Evolutionary conservation across 2,329 filamentous ascomycete genomes (phyloP).

Genomic region (Hymenoscyphus salicellus): DNA sequence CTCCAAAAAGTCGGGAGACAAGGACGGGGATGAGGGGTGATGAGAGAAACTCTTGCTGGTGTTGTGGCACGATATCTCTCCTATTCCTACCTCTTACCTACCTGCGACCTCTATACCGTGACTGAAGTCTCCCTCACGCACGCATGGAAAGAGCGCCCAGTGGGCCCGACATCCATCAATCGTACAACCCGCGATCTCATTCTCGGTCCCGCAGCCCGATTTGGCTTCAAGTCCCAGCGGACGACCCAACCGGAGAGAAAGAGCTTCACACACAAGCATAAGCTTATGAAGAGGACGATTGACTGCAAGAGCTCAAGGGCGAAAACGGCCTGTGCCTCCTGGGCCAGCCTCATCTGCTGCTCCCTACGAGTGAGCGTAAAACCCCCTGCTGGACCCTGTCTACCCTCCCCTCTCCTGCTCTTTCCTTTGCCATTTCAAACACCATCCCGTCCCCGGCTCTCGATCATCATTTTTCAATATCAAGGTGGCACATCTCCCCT

Average conservation of each 20-base stretch:
- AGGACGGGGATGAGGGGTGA: conserved; percentile 1
- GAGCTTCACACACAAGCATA: neutral
- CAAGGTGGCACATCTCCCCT: conserved; percentile 2
- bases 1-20: conserved; percentile 1
- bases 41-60: neutral
- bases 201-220: neutral
- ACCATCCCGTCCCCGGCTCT: neutral
- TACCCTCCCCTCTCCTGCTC: neutral
- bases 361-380: neutral
- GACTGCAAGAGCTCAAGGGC: neutral
- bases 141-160: neutral
- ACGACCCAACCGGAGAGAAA: neutral
- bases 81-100: neutral
- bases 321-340: neutral
- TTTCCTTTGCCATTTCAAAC: neutral
- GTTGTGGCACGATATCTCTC: conserved; percentile 2
- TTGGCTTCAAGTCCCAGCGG: neutral
- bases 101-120: neutral
- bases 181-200: conserved; percentile 1
- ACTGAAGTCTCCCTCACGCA: neutral
- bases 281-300: neutral
- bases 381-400: neutral
- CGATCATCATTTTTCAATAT: conserved; percentile 7
- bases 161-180: neutral
- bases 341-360: neutral